Percentiles rank a stretch among this genome's conserved stretches.
Conservation (phyloP, 2,329 filamentous ascomycete species). For the Fusarium haematococcum region DNA sequence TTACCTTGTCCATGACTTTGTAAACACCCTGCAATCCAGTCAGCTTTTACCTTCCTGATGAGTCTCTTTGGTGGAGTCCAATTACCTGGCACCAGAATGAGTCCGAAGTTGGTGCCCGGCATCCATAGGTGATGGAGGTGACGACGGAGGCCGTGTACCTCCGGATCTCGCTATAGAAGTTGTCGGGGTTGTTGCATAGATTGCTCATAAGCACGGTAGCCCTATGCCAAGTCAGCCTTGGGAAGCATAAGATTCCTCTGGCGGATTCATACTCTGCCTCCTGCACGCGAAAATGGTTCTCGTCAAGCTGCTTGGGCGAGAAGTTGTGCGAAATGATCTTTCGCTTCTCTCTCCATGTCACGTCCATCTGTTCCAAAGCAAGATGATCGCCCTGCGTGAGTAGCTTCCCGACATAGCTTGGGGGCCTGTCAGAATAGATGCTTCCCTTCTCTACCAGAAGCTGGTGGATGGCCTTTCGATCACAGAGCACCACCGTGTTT, state of each 20-base stretch:
- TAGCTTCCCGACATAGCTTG: not conserved
- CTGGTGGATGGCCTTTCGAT: not conserved
- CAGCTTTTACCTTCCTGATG: not conserved
- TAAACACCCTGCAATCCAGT: not conserved
- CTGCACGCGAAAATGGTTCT: not conserved
- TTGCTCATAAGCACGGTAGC: not conserved
- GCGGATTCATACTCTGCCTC: not conserved
- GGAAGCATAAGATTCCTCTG: accelerated
- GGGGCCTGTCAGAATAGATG: not conserved
- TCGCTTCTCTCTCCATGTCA: not conserved
- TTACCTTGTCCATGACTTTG: not conserved
- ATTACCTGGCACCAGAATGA: not conserved
- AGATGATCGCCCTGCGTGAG: not conserved
- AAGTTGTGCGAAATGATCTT: not conserved
- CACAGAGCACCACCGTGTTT: not conserved
- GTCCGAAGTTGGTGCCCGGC: not conserved
- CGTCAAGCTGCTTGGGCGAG: not conserved
- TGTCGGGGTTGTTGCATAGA: not conserved
- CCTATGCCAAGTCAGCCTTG: not conserved
- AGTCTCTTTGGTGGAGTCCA: not conserved
- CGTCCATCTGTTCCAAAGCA: not conserved
- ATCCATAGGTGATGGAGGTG: not conserved
- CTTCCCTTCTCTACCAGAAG: not conserved
- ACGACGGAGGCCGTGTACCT: not conserved
- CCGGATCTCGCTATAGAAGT: not conserved